Evolutionary conservation across 2,329 filamentous ascomycete genomes (phyloP), one percentile per base, ranked within the genome.

Genomic region (Elsinoe arachidis): DNA sequence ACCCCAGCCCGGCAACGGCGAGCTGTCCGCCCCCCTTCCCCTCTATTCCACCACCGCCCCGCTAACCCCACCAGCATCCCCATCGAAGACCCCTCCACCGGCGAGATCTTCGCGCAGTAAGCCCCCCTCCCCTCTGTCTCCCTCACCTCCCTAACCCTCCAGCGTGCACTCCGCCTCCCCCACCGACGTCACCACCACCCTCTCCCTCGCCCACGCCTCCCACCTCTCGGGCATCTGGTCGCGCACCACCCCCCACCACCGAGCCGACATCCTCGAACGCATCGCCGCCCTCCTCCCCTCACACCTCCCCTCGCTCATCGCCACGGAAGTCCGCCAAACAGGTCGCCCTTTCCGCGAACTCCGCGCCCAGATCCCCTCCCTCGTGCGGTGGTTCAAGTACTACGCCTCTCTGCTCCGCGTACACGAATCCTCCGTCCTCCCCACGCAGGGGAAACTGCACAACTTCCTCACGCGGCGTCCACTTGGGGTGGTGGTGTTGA

Each of bases 361-460:
- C 83, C 76, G 78, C 51, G 84, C 85, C 1, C 86, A 88, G 66
- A 80, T 86, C 4, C 80, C 82, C 0, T 82, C 80, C 0, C 74
- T 88, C 0, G 78, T 83, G 1, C 80, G 82, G 43, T 88, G 85
- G 85, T 83, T 88, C 70, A 82, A 80, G 59, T 88, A 88, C 72
- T 89, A 85, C 64, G 84, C 84, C 1, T 76, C 83, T 0, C 66
- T 87, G 1, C 76, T 86, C 33, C 80, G 85, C n/a, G 83, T 81
- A 1, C 83, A 87, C 64, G 83, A 87, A 69, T 78, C 83, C 2
- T 71, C 81, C 1, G 80, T 88, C 0, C 75, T 87, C 1, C 85
- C 86, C 0, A 87, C 85, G 2, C 72, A 72, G 23, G 83, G 83
- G 0, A 79, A 80, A 66, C 62, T 75, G 26, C 72, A 74, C 60